Base-by-base conservation (phyloP, 192 early-diverging fungal genomes). In the Coemansia sp. region DNA sequence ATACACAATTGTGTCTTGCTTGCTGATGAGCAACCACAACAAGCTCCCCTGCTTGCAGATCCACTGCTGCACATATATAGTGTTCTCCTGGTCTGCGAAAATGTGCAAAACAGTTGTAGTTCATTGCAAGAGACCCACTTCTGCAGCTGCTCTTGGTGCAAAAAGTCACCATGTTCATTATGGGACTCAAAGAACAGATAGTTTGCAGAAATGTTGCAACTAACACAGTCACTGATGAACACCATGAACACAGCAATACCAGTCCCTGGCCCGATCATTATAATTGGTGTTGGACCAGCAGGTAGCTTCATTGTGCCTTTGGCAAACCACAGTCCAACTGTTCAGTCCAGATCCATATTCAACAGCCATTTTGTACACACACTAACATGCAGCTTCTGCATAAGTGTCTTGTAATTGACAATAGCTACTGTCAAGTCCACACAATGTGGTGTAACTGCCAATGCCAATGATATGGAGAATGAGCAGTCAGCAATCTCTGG, bases 241-340 rank as follows among this genome's bases (percentile, higher is more conserved):
- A 91, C 75, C 63, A 93, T 83, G 84, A 99, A 94, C 0, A 95
- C 91, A 8, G 97, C 94, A 20, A 99, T 83, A 17, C 96, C 96
- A 0, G 96, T 98, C 5, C 91, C 91, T 3, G 80, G 92, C 0
- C 92, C 97, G 57, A 97, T 88, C 57, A 91, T 86, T 31, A 97
- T 87, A 0, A 89, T 47, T 2, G 92, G 93, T 11, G 76, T 60
- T 6, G 24, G 36, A 17, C 81, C 74, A 46, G 81, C 73, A 18
- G 93, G 88, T 54, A 88, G 67, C 18, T 55, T 62, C 83, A 93
- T 86, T 0, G 89, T 89, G 18, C 92, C 92, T 12, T 72, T 67
- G 11, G 81, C 75, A 59, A 91, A 76, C 4, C 79, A 74, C 38
- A 91, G 51, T 14, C 60, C 70, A 24, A 82, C 57, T 1, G 73